Evolutionary conservation across 2,329 filamentous ascomycete genomes (phyloP), one percentile per base, ranked within the genome.

Genomic region (Pyrenochaeta sp.): DNA sequence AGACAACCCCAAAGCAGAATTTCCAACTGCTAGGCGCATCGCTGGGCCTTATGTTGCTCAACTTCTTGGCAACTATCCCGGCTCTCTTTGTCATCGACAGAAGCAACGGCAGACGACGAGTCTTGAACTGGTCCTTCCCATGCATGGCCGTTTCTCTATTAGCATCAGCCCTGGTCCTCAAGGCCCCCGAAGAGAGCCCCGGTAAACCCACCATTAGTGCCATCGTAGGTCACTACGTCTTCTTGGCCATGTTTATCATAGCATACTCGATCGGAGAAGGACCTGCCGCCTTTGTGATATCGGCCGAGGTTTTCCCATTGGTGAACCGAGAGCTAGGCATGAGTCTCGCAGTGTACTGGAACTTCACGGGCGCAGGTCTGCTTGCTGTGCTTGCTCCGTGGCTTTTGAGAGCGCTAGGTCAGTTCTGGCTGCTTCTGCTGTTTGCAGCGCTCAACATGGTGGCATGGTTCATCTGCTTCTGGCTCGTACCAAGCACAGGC

Each of bases 191-290:
- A 8, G 9, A 15, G 11, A 21, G 18, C 13, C 13, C 15, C 13
- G 20, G 27, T 10, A 18, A 18, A 18, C 14, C 6, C 14, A 18
- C 7, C 11, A 10, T 7, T 6, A 17, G n/a, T 3, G 17, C 18
- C 7, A 13, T n/a, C 8, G 15, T 13, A 22, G 19, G 4, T 3
- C 14, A 17, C 34, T 13, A 17, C 18, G 4, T 36, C 4, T 17
- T 36, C n/a, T 7, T 30, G 6, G 14, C 14, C 7, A 6, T 13
- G 4, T 30, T 30, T 13, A 30, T 10, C 1, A 5, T 10, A 17
- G 27, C 27, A 30, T 42, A 31, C 23, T 43, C 40, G 6, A 26
- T 43, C 18, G 40, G 40, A 3, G 40, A 43, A 22, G 40, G 40
- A 1, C 40, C 40, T 11, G 31, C 40, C 15, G 32, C 40, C 4